Base-by-base conservation (phyloP, 1,139 yeast species). In the Pichia sp. region DNA sequence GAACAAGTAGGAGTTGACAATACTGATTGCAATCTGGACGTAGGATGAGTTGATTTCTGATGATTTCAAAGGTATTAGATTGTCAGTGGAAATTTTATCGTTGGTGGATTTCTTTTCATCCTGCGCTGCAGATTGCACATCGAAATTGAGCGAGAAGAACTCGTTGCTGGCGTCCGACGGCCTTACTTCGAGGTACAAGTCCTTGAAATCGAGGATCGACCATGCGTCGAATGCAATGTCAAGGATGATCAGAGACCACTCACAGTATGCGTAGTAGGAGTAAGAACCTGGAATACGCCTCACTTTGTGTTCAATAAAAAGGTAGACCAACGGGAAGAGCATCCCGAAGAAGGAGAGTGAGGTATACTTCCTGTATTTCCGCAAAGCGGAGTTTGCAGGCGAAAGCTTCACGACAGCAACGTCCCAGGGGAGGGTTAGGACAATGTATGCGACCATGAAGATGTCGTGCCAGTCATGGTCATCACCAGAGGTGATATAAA, bases 391-490 rank as follows among this genome's bases (percentile, higher is more conserved):
- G 19, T 74, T 67, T 51, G 74, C 73, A 62, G 74, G 75, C 1
- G 95, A 78, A 37, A 83, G 71, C 39, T 70, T 65, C 30, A 86
- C 80, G 31, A 85, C 79, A 47, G 83, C 71, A 16, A 83, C 69
- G 44, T 89, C 86, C 97, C 98, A 93, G 3, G 99, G 99, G 44
- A 91, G 74, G 1, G 98, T 91, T 61, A 93, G 75, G 1, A 90
- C 79, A 56, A 93, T 85, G 70, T 93, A 93, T 37, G 85, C 68
- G 59, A 93, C 89, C 99, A 93, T 93, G 68, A 91, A 91, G 49
- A 93, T 82, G 64, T 93, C 98, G 67, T 93, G 99, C 74, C 86
- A 85, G 70, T 91, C 96, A 64, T 91, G 99, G 66, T 93, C 96
- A 67, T 93, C 99, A 0, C 98, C 89, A 9, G 96, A 87, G 1